Evolutionary conservation across 140 eudicot species (phyloP).

Genomic region (Flaveria floridana): DNA sequence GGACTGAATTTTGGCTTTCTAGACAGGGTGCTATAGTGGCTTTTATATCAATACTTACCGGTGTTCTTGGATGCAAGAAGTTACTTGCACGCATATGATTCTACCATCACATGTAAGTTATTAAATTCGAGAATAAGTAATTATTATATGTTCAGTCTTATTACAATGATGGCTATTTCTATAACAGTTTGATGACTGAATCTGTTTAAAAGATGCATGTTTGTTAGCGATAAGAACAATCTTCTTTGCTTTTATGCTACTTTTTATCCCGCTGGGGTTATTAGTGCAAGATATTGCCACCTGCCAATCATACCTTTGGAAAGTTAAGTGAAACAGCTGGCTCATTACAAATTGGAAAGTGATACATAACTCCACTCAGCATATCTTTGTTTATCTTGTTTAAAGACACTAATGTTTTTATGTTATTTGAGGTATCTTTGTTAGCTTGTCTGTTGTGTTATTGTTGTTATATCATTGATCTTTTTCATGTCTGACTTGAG

Average conservation of each 20-base stretch:
- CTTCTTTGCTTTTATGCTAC: conserved; percentile 24
- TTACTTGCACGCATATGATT: conserved; percentile 29
- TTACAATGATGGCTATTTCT: not conserved
- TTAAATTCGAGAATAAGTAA: conserved; percentile 17
- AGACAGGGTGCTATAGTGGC: conserved; percentile 69
- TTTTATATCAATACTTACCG: conserved; percentile 45
- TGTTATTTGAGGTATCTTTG: conserved; percentile 8
- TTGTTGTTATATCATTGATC: not conserved
- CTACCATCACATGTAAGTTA: not conserved
- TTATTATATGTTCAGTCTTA: conserved; percentile 5
- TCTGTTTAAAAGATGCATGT: conserved; percentile 22
- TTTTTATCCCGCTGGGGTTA: conserved; percentile 24
- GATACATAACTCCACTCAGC: conserved; percentile 32
- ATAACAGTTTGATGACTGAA: conserved; percentile 17
- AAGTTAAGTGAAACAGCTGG: conserved; percentile 29
- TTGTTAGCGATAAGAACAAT: conserved; percentile 19
- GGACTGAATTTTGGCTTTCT: conserved; percentile 87
- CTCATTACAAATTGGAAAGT: conserved; percentile 31
- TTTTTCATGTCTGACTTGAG: not conserved
- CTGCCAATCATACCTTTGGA: conserved; percentile 23
- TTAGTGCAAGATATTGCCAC: conserved; percentile 38
- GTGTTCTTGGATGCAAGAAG: conserved; percentile 57
- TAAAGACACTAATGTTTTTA: conserved; percentile 4
- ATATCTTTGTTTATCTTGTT: conserved; percentile 16
- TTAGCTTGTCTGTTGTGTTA: conserved; percentile 19